These are phyloP conservation scores for Penicillium fuscoglaucum DNA, from an alignment of 2,329 filamentous ascomycete species.

Conservation along the genomic window DNA sequence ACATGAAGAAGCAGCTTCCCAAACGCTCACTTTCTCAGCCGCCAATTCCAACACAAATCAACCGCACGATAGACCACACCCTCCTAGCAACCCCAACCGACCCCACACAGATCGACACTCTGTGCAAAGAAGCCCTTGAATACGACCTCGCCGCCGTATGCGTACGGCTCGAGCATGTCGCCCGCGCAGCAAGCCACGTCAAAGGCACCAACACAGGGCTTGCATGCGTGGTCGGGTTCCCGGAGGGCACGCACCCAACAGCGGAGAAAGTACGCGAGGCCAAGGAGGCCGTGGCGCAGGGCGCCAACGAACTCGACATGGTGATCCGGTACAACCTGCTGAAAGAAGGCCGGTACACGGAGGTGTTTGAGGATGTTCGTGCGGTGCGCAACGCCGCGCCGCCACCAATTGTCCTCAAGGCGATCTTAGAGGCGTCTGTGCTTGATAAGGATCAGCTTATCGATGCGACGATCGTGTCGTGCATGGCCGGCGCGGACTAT, in stretches of 20 bases:
- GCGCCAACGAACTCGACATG: constrained; percentile 59
- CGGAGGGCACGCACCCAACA: constrained; percentile 57
- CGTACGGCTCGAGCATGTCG: constrained; percentile 56
- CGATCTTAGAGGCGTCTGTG: constrained; percentile 61
- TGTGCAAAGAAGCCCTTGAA: constrained; percentile 57
- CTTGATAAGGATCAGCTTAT: constrained; percentile 52
- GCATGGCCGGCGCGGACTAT: constrained; percentile 56
- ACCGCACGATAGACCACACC: constrained; percentile 47
- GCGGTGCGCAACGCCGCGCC: constrained; percentile 52
- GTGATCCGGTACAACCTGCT: constrained; percentile 58
- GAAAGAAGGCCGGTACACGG: constrained; percentile 46
- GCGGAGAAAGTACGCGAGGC: constrained; percentile 55
- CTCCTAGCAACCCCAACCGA: constrained; percentile 46
- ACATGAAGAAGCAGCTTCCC: constrained; percentile 29
- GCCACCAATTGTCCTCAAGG: constrained; percentile 50
- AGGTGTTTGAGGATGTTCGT: constrained; percentile 55
- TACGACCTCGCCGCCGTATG: constrained; percentile 54
- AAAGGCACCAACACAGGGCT: constrained; percentile 48
- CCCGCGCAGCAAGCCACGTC: constrained; percentile 51
- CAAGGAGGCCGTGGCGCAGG: constrained; percentile 49
- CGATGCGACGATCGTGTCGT: constrained; percentile 54
- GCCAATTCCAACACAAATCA: constrained; percentile 30
- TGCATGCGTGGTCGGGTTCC: constrained; percentile 61
- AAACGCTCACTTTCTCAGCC: constrained; percentile 24
- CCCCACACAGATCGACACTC: constrained; percentile 50